Evolutionary conservation across 352 stramenopile genomes (phyloP).

Genomic region (Globisporangium camurandrum): DNA sequence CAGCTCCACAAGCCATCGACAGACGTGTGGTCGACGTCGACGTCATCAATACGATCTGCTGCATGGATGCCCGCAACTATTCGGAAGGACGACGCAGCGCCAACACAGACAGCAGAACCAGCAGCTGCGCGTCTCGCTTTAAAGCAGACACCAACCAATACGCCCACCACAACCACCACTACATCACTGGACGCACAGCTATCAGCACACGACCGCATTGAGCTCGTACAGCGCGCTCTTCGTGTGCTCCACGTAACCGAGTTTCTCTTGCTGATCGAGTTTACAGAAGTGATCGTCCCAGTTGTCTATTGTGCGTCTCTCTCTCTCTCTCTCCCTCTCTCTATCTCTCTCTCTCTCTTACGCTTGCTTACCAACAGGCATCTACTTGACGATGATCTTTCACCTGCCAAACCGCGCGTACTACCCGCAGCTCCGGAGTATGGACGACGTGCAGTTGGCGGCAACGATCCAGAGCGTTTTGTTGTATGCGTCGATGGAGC

Average conservation of each 20-base stretch:
- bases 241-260: conserved; percentile 12
- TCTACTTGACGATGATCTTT: conserved; percentile 20
- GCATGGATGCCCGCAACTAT: not conserved
- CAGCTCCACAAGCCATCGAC: not conserved
- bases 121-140: too few relatives aligned
- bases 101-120: not conserved
- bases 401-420: conserved; percentile 24
- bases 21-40: too few relatives aligned
- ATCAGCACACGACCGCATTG: not conserved
- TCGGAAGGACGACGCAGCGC: not conserved
- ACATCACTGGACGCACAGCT: conserved; percentile 1
- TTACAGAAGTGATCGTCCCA: conserved; percentile 18
- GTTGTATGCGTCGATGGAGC: conserved; percentile 27
- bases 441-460: conserved; percentile 12
- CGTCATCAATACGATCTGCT: too few relatives aligned
- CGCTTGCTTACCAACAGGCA: conserved; percentile 1
- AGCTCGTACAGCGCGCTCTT: conserved; percentile 3
- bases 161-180: not conserved
- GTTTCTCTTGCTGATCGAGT: conserved; percentile 18
- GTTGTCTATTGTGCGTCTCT: conserved; percentile 16
- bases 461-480: conserved; percentile 20
- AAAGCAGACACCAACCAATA: too few relatives aligned
- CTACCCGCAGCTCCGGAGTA: conserved; percentile 17
- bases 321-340: not conserved
- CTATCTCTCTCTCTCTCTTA: not conserved